A percentile compares a stretch with the other conserved stretches of the same genome.
Conservation (phyloP, 2,329 filamentous ascomycete genomes). For the Periconia macrospinosa region DNA sequence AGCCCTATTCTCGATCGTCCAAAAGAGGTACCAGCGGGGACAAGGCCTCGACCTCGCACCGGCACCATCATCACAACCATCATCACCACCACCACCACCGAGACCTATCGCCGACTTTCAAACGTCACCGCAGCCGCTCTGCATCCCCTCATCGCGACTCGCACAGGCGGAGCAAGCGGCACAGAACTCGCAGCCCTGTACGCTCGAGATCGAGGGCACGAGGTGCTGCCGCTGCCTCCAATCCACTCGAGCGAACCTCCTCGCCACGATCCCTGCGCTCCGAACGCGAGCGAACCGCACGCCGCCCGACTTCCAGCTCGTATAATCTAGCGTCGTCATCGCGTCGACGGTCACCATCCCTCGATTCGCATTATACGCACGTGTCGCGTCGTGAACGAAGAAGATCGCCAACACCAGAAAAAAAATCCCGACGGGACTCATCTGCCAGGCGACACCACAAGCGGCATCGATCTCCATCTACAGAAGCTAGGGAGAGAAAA, state of each 20-base stretch:
- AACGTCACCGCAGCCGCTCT: constrained; percentile 43
- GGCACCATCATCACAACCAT: constrained; percentile 32
- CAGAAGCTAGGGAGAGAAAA: constrained; percentile 21
- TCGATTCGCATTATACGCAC: constrained; percentile 41
- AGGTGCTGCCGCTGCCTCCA: constrained; percentile 32
- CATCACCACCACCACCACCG: constrained; percentile 32
- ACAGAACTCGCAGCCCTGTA: constrained; percentile 38
- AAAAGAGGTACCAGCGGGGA: constrained; percentile 41
- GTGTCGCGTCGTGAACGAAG: constrained; percentile 33
- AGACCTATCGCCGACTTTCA: constrained; percentile 41
- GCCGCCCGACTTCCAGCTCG: constrained; percentile 39
- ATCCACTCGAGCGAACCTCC: constrained; percentile 28
- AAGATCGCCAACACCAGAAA: constrained; percentile 35
- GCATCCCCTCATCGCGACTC: constrained; percentile 37
- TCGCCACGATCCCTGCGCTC: constrained; percentile 35
- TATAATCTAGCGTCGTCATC: constrained; percentile 34
- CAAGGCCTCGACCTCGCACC: constrained; percentile 36
- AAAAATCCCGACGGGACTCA: constrained; percentile 31
- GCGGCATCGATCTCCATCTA: constrained; percentile 26
- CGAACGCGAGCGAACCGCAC: constrained; percentile 34
- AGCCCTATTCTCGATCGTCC: constrained; percentile 39
- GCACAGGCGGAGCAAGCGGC: constrained; percentile 36
- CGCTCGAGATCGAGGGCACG: constrained; percentile 39
- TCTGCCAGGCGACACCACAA: constrained; percentile 28
- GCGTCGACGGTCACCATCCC: constrained; percentile 47